These are phyloP conservation scores for Pseudophaeomoniella oleicola DNA, from an alignment of 2,329 filamentous ascomycete genomes.

Conservation along the genomic window DNA sequence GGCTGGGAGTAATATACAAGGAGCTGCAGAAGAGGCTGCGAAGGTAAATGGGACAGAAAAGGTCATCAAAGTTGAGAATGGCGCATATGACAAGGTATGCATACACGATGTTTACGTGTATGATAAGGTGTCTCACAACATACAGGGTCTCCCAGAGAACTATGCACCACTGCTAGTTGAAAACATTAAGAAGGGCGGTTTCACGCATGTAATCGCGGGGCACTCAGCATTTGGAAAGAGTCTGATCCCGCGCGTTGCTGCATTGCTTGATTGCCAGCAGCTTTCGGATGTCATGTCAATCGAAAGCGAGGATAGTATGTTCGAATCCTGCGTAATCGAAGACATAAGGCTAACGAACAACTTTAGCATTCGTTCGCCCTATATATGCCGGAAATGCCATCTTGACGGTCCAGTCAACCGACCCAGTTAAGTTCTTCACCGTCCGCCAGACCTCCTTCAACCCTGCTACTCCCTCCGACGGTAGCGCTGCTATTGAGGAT, in stretches of 20 bases:
- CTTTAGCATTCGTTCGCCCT: conserved; percentile 67
- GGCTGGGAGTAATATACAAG: conserved; percentile 63
- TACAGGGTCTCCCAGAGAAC: conserved; percentile 76
- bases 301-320: conserved; percentile 67
- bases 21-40: conserved; percentile 66
- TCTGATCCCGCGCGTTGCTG: conserved; percentile 78
- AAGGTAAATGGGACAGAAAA: conserved; percentile 87
- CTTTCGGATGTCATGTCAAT: conserved; percentile 83
- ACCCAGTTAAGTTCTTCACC: conserved; percentile 76
- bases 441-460: conserved; percentile 88
- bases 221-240: conserved; percentile 97
- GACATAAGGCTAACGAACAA: background rate
- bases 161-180: conserved; percentile 85
- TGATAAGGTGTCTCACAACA: conserved; percentile 7
- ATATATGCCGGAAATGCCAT: conserved; percentile 98
- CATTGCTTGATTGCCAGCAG: conserved; percentile 81
- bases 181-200: conserved; percentile 91
- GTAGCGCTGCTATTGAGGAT: conserved; percentile 62
- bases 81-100: conserved; percentile 74
- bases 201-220: conserved; percentile 78
- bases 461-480: conserved; percentile 49
- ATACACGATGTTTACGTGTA: conserved; percentile 1
- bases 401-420: conserved; percentile 81
- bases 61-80: conserved; percentile 76
- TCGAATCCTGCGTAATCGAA: background rate